phyloP scores from a whole-genome alignment of 2,329 filamentous ascomycete genomes.

The Colletotrichum incanum region DNA sequence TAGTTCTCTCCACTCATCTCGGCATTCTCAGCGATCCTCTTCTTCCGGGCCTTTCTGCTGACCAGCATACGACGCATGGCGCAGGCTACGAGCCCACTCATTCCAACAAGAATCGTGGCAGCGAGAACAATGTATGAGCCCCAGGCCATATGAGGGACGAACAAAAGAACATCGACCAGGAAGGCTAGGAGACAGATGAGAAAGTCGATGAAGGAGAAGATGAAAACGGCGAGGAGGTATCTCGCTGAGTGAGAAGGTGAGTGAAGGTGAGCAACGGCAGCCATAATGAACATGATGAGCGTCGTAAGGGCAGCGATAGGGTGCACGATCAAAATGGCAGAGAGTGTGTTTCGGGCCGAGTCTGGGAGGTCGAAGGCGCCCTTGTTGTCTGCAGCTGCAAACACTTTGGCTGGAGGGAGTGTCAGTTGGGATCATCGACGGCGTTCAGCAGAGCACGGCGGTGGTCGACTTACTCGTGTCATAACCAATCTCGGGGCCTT shows the following conservation, averaged over 20 bases:
- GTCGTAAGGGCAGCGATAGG: conserved; percentile 91
- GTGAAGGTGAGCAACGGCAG: conserved; percentile 87
- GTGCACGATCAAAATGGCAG: conserved; percentile 91
- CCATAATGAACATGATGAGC: conserved; percentile 86
- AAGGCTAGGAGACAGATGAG: conserved; percentile 89
- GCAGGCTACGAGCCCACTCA: conserved; percentile 89
- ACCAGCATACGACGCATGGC: conserved; percentile 95
- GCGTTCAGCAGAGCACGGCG: background rate
- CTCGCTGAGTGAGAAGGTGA: conserved; percentile 89
- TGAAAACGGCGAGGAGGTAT: conserved; percentile 88
- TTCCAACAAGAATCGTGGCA: conserved; percentile 87
- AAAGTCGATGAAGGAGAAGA: conserved; percentile 88
- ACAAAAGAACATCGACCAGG: conserved; percentile 92
- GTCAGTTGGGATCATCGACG: conserved; percentile 11
- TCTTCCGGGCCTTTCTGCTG: conserved; percentile 92
- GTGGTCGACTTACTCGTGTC: conserved; percentile 76
- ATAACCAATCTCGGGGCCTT: conserved; percentile 86
- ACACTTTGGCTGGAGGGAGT: conserved; percentile 17
- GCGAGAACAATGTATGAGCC: conserved; percentile 94
- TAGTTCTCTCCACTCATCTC: conserved; percentile 98
- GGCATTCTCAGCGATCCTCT: conserved; percentile 91
- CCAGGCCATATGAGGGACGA: conserved; percentile 94
- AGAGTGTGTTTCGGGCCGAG: conserved; percentile 75
- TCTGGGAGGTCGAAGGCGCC: conserved; percentile 71
- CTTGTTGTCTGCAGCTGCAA: conserved; percentile 46